Evolutionary conservation across 2,329 filamentous ascomycete genomes (phyloP), one percentile per base, ranked within the genome.

Genomic region (Raffaelea deltoideospora): DNA sequence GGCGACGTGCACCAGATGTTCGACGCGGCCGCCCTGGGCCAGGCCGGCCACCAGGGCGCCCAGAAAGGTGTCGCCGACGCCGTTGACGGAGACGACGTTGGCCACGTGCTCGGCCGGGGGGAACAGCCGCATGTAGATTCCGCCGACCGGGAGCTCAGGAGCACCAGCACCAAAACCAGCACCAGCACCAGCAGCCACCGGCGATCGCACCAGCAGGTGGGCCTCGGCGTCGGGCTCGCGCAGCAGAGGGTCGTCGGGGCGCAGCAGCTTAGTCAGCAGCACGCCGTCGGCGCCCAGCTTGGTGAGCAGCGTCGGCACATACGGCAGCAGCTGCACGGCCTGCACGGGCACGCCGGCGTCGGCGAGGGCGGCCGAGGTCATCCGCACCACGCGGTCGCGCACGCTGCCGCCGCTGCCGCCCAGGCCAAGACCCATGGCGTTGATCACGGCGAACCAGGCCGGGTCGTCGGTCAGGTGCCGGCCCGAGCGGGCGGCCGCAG

Each of bases 41-140:
- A 96, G 53, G 0, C 82, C 84, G 2, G 85, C 79, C n/a, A 94
- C 63, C 38, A 95, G 48, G 13, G 86, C 79, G 0, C 88, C 90
- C 9, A 92, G 64, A 53, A 96, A 87, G 0, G 90, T 95, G 57
- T 98, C 90, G 0, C 90, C 90, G 3, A 85, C 86, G 0, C 88
- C 90, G 53, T 96, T 96, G 10, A 96, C 88, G 33, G 85, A 94
- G 2, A 88, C 75, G 1, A 93, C 66, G 20, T 90, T 74, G 19
- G 68, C 58, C 10, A 33, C 35, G 17, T 69, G 58, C 51, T 81
- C 75, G 1, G 70, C 71, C 0, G 80, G 64, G 0, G 81, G 73
- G 53, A 84, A 82, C 17, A 72, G 46, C 24, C 71, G 55, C 77
- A 95, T 86, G 50, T 95, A 95, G 3, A 95, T 67, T 0, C 87